These are phyloP conservation scores for Tolypocladium nubicola DNA, from an alignment of 2,329 filamentous ascomycete species.

Conservation along the genomic window DNA sequence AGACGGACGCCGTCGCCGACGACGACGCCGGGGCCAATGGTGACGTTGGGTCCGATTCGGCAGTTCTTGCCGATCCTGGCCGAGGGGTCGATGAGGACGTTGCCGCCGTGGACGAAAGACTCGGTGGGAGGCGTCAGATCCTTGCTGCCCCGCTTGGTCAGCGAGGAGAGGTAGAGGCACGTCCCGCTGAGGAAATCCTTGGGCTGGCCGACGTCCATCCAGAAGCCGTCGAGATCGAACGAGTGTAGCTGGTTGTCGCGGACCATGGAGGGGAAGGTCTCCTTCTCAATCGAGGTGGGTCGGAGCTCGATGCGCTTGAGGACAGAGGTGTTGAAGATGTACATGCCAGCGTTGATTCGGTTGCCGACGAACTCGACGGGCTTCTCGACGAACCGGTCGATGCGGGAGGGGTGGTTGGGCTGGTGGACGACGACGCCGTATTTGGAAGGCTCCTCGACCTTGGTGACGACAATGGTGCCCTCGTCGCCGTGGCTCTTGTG, in stretches of 20 bases:
- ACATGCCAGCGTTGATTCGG: slow-evolving; percentile 97
- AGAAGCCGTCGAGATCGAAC: slow-evolving; percentile 94
- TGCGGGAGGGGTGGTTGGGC: slow-evolving; percentile 78
- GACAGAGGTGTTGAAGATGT: slow-evolving; percentile 90
- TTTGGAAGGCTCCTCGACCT: slow-evolving; percentile 97
- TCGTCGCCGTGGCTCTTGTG: slow-evolving; percentile 90
- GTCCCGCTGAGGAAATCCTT: slow-evolving; percentile 97
- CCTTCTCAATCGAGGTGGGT: slow-evolving; percentile 95
- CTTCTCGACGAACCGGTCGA: slow-evolving; percentile 99
- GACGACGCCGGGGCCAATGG: slow-evolving; percentile 85
- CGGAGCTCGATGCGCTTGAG: slow-evolving; percentile 88
- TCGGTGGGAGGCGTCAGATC: slow-evolving; percentile 64
- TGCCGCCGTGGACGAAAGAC: slow-evolving; percentile 81
- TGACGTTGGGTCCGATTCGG: slow-evolving; percentile 94
- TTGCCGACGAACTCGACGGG: slow-evolving; percentile 97
- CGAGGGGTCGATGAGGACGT: slow-evolving; percentile 87
- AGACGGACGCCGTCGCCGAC: slow-evolving; percentile 90
- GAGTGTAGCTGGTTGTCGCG: slow-evolving; percentile 86
- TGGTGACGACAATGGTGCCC: slow-evolving; percentile 96
- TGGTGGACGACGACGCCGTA: slow-evolving; percentile 98
- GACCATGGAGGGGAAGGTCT: slow-evolving; percentile 93
- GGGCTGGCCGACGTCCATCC: slow-evolving; percentile 98
- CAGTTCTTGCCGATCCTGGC: slow-evolving; percentile 98
- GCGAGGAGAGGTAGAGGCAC: slow-evolving; percentile 87
- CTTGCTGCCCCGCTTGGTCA: slow-evolving; percentile 84